Conservation (phyloP, 2,329 filamentous ascomycete species). For the Trichoderma gracile region DNA sequence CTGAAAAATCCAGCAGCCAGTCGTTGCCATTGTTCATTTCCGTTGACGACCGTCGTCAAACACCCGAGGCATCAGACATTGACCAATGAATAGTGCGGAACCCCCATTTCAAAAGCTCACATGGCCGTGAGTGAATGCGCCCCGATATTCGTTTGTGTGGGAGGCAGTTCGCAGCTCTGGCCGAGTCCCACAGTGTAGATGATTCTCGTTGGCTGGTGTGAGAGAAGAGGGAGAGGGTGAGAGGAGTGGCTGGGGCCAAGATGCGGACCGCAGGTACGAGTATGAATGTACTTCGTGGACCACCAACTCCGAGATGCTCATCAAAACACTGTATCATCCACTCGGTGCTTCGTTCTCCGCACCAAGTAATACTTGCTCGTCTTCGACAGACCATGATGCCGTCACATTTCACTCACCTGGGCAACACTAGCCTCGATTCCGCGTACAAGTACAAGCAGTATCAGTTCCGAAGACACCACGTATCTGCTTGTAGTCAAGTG, state of each 20-base stretch:
- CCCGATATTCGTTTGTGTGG: constrained; percentile 29
- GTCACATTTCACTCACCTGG: constrained; percentile 1
- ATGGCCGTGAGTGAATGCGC: constrained; percentile 35
- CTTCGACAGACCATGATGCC: neutral
- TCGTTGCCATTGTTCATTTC: constrained; percentile 10
- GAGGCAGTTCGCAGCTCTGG: constrained; percentile 4
- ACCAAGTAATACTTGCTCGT: neutral
- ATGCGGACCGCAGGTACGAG: constrained; percentile 11
- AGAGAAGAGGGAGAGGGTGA: neutral
- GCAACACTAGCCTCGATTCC: neutral
- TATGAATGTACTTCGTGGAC: too few relatives aligned
- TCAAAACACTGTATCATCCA: too few relatives aligned
- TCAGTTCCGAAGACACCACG: too few relatives aligned
- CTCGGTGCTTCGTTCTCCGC: too few relatives aligned
- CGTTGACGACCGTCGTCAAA: constrained; percentile 12
- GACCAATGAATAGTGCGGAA: constrained; percentile 12
- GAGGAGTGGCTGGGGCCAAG: neutral
- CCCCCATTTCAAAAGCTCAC: constrained; percentile 30
- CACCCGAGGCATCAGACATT: constrained; percentile 2
- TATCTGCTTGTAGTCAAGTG: too few relatives aligned
- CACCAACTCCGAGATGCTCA: too few relatives aligned
- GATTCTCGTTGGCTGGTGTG: constrained; percentile 1
- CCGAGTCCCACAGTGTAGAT: constrained; percentile 7
- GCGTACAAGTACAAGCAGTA: neutral
- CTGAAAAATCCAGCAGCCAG: neutral